Percentiles rank a stretch among this genome's conserved stretches.
Conservation (phyloP, 371 early-diverging fungal genomes). For the Parasitella parasitica region DNA sequence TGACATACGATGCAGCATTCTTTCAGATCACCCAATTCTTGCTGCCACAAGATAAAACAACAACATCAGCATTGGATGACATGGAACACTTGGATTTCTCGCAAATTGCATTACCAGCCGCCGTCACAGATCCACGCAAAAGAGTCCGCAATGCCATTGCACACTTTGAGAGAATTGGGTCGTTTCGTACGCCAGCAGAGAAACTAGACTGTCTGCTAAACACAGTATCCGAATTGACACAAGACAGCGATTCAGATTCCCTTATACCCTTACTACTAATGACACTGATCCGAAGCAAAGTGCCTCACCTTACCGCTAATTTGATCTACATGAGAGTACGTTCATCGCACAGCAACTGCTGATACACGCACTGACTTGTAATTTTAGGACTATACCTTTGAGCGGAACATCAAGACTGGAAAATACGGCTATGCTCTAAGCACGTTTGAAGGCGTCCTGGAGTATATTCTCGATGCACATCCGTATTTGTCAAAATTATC, state of each 20-base stretch:
- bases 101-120: constrained; percentile 49
- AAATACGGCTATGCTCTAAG: constrained; percentile 56
- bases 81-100: constrained; percentile 50
- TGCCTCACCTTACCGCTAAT: constrained; percentile 55
- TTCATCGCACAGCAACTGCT: neutral
- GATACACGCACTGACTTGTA: neutral
- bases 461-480: constrained; percentile 43
- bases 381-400: constrained; percentile 48
- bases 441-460: constrained; percentile 54
- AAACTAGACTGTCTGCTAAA: constrained; percentile 50
- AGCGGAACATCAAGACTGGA: constrained; percentile 41
- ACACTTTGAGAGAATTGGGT: constrained; percentile 51
- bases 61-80: constrained; percentile 36
- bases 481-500: constrained; percentile 37
- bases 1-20: constrained; percentile 58
- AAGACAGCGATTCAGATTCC: constrained; percentile 40
- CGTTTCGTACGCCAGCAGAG: constrained; percentile 53
- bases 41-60: constrained; percentile 36
- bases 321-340: constrained; percentile 52
- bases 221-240: constrained; percentile 33
- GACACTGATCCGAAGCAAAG: constrained; percentile 50
- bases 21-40: constrained; percentile 51
- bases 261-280: constrained; percentile 53
- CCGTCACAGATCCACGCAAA: constrained; percentile 25
- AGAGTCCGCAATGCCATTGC: constrained; percentile 40